Base-by-base conservation (phyloP, 108 stramenopile genomes). In the Nitzschia sp. region DNA sequence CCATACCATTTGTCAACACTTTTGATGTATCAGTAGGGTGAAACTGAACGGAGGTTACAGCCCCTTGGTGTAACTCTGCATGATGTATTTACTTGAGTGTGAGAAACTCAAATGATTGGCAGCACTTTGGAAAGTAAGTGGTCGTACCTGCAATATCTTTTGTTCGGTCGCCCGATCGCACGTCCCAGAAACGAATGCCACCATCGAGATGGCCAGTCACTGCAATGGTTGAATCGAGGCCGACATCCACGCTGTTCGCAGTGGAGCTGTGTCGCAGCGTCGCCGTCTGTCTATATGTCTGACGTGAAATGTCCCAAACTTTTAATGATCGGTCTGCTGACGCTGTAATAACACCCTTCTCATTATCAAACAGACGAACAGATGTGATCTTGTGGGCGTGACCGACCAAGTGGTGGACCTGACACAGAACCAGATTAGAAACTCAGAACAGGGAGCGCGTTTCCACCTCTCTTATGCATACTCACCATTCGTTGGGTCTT, bases 371-470 rank as follows among this genome's bases (percentile, higher is more conserved):
- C 21, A 95, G 74, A 36, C 88, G 65, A 2, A 89, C 89, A 45
- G 88, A 91, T 24, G 85, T 92, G 8, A 95, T 74, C 57, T 91
- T 95, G 62, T 86, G 81, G 28, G 82, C 70, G 71, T 95, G 94
- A 17, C 94, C 94, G 15, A 89, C 91, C 35, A 95, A 72, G 48
- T 95, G 94, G 63, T 95, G 94, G 31, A 95, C 77, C 83, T 79
- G 28, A n/a, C 47, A 33, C 11, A 54, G 18, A 27, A 13, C n/a
- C 31, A 64, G 49, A 19, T 30, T 59, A 8, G 6, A 42, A 25
- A 54, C 13, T 28, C 5, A 24, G 21, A 56, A 35, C 13, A 23
- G 17, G 0, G 31, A 38, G 53, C 27, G 17, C 26, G 2, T 11
- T 1, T 25, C 9, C 26, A 36, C 3, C 13, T 63, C n/a, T n/a